phyloP scores from a whole-genome alignment of 495 filamentous ascomycete genomes.

The Hypoxylon cercidicola region DNA sequence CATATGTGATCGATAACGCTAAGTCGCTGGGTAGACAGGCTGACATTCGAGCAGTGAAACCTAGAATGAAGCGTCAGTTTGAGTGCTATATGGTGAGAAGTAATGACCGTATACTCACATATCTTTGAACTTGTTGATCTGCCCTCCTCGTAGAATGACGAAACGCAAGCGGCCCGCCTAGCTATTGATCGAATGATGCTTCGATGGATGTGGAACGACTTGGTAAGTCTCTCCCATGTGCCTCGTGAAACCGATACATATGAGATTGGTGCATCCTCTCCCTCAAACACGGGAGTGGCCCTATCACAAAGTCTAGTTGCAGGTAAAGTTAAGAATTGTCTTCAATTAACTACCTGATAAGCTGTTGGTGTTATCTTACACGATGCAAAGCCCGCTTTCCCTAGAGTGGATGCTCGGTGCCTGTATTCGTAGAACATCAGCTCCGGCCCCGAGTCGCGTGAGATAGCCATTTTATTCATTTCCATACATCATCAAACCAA shows the following conservation, averaged over 20 bases:
- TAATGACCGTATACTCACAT: slow-evolving; percentile 9
- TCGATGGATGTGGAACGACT: slow-evolving; percentile 25
- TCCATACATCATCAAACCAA: slow-evolving; percentile 21
- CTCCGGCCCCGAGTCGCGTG: not conserved
- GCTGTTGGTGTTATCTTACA: slow-evolving; percentile 26
- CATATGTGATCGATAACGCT: slow-evolving; percentile 29
- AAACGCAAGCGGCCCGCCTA: slow-evolving; percentile 17
- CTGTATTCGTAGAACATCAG: slow-evolving; percentile 6
- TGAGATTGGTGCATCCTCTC: slow-evolving; percentile 21
- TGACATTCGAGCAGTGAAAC: slow-evolving; percentile 29
- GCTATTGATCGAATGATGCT: slow-evolving; percentile 24
- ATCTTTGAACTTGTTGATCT: slow-evolving; percentile 6
- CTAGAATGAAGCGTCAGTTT: slow-evolving; percentile 6
- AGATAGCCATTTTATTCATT: not conserved
- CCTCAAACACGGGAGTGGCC: slow-evolving; percentile 25
- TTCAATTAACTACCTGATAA: too few species aligned
- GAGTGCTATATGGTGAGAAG: not conserved
- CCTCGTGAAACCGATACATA: slow-evolving; percentile 23
- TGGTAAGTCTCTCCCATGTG: slow-evolving; percentile 29
- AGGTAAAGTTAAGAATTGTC: slow-evolving; percentile 1
- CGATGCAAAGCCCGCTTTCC: slow-evolving; percentile 10
- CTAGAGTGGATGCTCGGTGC: not conserved
- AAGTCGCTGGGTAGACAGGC: slow-evolving; percentile 16
- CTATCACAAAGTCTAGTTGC: slow-evolving; percentile 22
- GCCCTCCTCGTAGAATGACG: slow-evolving; percentile 10